Evolutionary conservation across 2,329 filamentous ascomycete species (phyloP), one percentile per base, ranked within the genome.

Genomic region (Aschersonia sp.): DNA sequence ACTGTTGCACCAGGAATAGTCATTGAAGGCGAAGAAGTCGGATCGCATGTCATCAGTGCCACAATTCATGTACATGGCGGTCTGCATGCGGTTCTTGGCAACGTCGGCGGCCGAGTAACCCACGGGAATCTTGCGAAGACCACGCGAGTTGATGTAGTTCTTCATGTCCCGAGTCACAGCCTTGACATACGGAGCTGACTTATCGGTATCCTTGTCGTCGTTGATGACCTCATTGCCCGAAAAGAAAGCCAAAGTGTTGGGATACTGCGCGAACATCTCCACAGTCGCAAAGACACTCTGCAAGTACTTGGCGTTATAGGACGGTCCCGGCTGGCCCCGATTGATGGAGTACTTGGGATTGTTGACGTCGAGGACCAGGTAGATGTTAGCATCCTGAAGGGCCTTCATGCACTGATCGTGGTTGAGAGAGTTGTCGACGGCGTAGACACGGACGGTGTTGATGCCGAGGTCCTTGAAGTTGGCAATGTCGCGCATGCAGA

Each of bases 361-460:
- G 78, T 94, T 94, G 72, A 92, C 84, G 59, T 95, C 88, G 46
- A 94, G 73, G 39, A 94, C 86, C 47, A 94, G 77, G 72, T 95
- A 95, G 72, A 95, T 95, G 58, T 86, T 86, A 52, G 87, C 88
- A 58, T 84, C 84, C 46, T 79, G 81, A 51, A 95, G 74, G 43
- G 76, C 73, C 51, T 74, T 70, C 89, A 95, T 95, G 73, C 89
- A 95, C 52, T 79, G 75, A 58, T 89, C 81, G 68, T 95, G 89
- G 64, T 83, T 68, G 56, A 73, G 69, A 45, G 81, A 81, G 75
- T 95, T 95, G 72, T 95, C 89, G 55, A 94, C 81, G 12, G 84
- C 87, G 75, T 95, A 95, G 52, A 95, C 84, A 65, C 89, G 88
- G 61, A 95, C 74, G 30, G 87, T 88, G 73, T 95, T 95, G 68